These are phyloP conservation scores for Apophysomyces trapeziformis DNA, from an alignment of 371 early-diverging fungal genomes.

Conservation along the genomic window DNA sequence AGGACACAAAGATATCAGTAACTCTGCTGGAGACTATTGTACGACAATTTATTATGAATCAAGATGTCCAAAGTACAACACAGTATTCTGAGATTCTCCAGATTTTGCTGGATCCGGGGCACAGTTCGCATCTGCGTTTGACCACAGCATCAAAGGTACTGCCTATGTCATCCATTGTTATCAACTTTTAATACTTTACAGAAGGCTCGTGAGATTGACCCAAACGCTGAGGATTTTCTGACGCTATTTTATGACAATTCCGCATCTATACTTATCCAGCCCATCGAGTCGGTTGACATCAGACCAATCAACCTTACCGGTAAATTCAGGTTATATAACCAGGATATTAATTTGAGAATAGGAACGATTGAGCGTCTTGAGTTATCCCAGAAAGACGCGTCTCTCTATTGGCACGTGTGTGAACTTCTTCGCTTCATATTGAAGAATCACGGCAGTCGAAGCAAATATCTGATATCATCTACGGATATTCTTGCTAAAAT, in stretches of 20 bases:
- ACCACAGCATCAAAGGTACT: constrained; percentile 29
- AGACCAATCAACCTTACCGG: constrained; percentile 36
- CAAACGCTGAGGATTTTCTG: constrained; percentile 75
- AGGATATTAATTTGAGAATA: not conserved
- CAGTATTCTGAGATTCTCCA: constrained; percentile 78
- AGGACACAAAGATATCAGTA: constrained; percentile 36
- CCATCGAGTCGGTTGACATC: constrained; percentile 52
- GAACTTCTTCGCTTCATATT: constrained; percentile 75
- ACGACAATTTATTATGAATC: constrained; percentile 58
- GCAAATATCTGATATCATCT: constrained; percentile 74
- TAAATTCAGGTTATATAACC: constrained; percentile 7
- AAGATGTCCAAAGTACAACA: constrained; percentile 66
- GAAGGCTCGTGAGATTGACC: constrained; percentile 42
- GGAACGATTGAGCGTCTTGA: constrained; percentile 38
- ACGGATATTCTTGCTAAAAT: constrained; percentile 64
- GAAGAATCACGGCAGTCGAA: constrained; percentile 71
- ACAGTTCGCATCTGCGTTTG: constrained; percentile 24
- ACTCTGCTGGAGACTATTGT: constrained; percentile 65
- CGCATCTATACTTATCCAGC: constrained; percentile 58
- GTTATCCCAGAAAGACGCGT: constrained; percentile 34
- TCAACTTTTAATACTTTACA: not conserved
- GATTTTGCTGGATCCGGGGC: constrained; percentile 71
- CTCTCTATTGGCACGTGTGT: constrained; percentile 65
- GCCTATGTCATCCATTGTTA: not conserved
- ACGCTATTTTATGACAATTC: constrained; percentile 74